Evolutionary conservation across 768 basidiomycete species (phyloP), one percentile per base, ranked within the genome.

Genomic region (Trametes maxima): DNA sequence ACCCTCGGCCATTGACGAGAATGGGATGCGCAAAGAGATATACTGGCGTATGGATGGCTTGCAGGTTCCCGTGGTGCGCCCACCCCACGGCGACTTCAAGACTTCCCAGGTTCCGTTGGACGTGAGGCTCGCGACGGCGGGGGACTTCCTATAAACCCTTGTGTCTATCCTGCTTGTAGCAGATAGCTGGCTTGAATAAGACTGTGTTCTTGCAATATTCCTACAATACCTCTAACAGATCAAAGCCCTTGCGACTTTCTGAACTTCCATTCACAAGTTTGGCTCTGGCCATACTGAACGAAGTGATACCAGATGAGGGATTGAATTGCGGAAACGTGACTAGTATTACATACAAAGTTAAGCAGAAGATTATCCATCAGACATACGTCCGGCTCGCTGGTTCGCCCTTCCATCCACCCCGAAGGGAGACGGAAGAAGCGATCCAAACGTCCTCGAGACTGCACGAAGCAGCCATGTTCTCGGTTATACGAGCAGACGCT

Each of bases 391-490:
- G 48, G 62, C 71, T 70, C 73, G 71, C 69, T 73, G 73, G 71
- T 66, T 62, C 58, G 64, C 61, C 59, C 45, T 54, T 47, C 54
- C 42, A 47, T 54, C 59, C 43, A 56, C 70, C 62, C 66, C 53
- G 67, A 70, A 61, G 62, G 52, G 60, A 47, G 59, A 48, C 22
- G 48, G 45, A 17, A 45, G 43, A 46, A 3, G 47, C 69, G 54
- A 70, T 65, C 69, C 73, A 74, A 71, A 74, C 74, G 67, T 74
- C 73, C 72, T 74, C 73, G 74, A 74, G 68, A 66, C 67, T 63
- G 51, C 49, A 40, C 42, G 19, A 59, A 61, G 57, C 57, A 46
- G 66, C 54, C 67, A 70, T 74, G 72, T 76, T 76, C 75, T 76
- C 75, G 65, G 75, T 73, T 61, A 64, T 66, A 76, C 72, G 74